Evolutionary conservation across 768 basidiomycete species (phyloP), one percentile per base, ranked within the genome.

Genomic region (Mycena vitilis): DNA sequence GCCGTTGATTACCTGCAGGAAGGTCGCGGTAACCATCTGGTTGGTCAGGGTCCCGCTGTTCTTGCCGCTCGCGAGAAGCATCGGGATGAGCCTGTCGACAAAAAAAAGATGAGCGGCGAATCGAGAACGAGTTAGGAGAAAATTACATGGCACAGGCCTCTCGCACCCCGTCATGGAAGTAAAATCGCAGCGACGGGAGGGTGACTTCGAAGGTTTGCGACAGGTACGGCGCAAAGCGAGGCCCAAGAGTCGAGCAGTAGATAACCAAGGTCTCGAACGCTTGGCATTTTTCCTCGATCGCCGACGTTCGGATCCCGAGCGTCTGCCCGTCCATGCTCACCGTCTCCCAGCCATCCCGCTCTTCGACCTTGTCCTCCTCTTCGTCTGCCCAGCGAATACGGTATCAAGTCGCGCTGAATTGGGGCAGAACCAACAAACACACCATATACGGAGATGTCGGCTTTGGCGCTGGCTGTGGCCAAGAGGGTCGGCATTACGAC

Each of bases 261-360:
- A 94, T 91, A 16, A 94, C 88, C 9, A 95, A 83, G n/a, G 92
- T 94, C 74, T 94, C 92, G 71, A 95, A 94, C 3, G 94, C 94
- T 74, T 93, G 91, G 65, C 93, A 93, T 74, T 95, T 95, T 72
- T 95, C 93, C 74, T 95, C 94, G 73, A 95, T 89, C 0, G 88
- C 87, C 0, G 92, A 89, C 4, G 93, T 95, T 62, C 91, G 86
- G 69, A 95, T 92, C 2, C 91, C 92, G 30, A 94, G 84, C 20
- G 88, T 86, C 56, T 91, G 89, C 0, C 94, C 94, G 56, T 94
- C 92, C 83, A 94, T 87, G 8, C 85, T 83, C 67, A 95, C 85
- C 2, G 90, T 92, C 74, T 93, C 92, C 89, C 89, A 95, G 12
- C 92, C 92, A 22, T 94, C 91, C 15, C 87, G 84, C 25, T 90